These are phyloP conservation scores for Hirsutella minnesotensis DNA, from an alignment of 2,329 filamentous ascomycete genomes.

Conservation along the genomic window DNA sequence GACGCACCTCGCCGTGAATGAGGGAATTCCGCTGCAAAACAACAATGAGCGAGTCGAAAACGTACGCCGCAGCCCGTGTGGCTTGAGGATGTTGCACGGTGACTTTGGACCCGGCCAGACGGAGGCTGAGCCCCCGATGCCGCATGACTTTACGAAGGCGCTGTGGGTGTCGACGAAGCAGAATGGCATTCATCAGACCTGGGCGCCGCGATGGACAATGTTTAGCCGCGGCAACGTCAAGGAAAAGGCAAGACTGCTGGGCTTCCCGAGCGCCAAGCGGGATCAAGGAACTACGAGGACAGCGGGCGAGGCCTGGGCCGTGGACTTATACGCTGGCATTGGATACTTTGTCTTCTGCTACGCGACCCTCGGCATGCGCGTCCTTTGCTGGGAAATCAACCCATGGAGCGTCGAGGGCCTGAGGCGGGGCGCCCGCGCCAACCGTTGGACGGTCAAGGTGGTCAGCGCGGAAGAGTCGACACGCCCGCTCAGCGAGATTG, in stretches of 20 bases:
- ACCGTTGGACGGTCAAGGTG: slow-evolving; percentile 52
- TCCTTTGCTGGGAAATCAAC: slow-evolving; percentile 86
- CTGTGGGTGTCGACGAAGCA: slow-evolving; percentile 74
- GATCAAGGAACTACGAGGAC: not conserved
- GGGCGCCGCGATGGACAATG: slow-evolving; percentile 88
- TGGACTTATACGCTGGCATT: slow-evolving; percentile 87
- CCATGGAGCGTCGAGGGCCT: slow-evolving; percentile 79
- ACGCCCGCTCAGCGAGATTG: slow-evolving; percentile 22
- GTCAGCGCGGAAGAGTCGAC: slow-evolving; percentile 29
- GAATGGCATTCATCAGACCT: slow-evolving; percentile 70
- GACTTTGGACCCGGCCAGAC: slow-evolving; percentile 51
- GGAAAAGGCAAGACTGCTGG: slow-evolving; percentile 70
- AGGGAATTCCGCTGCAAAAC: slow-evolving; percentile 43
- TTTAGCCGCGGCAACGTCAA: slow-evolving; percentile 84
- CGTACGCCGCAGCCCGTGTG: slow-evolving; percentile 58
- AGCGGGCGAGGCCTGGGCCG: slow-evolving; percentile 33
- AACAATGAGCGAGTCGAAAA: slow-evolving; percentile 39
- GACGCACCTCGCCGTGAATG: slow-evolving; percentile 49
- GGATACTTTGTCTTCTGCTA: slow-evolving; percentile 91
- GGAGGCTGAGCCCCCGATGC: slow-evolving; percentile 15
- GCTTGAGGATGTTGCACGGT: slow-evolving; percentile 59
- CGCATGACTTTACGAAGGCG: slow-evolving; percentile 48
- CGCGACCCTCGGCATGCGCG: slow-evolving; percentile 54
- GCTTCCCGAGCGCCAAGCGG: slow-evolving; percentile 20
- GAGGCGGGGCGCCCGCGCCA: slow-evolving; percentile 58